Evolutionary conservation across 139 green algal genomes (phyloP).

Genomic region (Chlorella sorokiniana): DNA sequence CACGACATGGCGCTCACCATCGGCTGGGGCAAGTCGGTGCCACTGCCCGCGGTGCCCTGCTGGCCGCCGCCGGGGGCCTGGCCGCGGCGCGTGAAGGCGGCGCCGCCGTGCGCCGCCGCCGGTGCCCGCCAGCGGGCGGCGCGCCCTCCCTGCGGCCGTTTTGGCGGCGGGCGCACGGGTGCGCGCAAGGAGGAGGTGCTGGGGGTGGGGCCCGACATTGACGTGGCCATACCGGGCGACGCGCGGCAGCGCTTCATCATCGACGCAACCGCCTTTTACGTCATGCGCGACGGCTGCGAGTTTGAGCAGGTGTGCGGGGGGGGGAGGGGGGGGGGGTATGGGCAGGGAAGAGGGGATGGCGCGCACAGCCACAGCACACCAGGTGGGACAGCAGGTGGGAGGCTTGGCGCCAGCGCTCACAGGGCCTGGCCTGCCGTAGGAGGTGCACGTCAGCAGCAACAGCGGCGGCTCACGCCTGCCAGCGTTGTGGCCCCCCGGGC

Average conservation of each 20-base stretch:
- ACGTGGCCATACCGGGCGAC: conserved; percentile 72
- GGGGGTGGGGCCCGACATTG: conserved; percentile 59
- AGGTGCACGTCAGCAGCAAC: too few species aligned
- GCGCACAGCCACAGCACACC: too few species aligned
- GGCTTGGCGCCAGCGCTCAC: too few species aligned
- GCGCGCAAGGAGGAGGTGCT: conserved; percentile 30
- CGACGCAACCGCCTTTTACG: conserved; percentile 88
- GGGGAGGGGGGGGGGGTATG: neutral
- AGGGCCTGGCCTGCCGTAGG: too few species aligned
- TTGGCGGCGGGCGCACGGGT: conserved; percentile 22
- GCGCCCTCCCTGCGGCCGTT: neutral
- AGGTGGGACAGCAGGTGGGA: too few species aligned
- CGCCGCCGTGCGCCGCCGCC: conserved; percentile 29
- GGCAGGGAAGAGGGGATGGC: neutral
- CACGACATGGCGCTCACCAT: conserved; percentile 81
- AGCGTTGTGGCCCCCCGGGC: too few species aligned
- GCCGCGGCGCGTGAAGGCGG: conserved; percentile 13
- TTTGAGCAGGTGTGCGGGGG: conserved; percentile 72
- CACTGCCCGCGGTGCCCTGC: conserved; percentile 78
- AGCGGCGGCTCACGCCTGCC: too few species aligned
- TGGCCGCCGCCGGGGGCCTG: conserved; percentile 55
- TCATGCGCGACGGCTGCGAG: conserved; percentile 77
- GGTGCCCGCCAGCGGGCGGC: conserved; percentile 15
- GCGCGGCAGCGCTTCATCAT: conserved; percentile 82
- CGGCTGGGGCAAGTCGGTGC: conserved; percentile 94